A percentile compares a stretch with the other conserved stretches of the same genome.
These are phyloP conservation scores for Macrophomina pseudophaseolina DNA, from an alignment of 2,329 filamentous ascomycete genomes.

Conservation along the genomic window DNA sequence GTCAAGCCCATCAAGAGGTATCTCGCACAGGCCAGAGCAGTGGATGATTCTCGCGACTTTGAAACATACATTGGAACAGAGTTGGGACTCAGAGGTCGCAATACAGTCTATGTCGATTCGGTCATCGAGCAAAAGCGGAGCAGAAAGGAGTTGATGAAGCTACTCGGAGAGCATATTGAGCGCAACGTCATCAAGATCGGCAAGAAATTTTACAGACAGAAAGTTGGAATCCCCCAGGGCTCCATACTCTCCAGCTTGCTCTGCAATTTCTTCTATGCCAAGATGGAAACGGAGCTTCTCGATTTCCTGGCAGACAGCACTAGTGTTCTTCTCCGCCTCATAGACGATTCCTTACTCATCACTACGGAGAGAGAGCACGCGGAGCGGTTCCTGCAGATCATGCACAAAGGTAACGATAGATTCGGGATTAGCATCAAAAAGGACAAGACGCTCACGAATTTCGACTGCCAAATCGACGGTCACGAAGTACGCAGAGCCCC, in stretches of 20 bases:
- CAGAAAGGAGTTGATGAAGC: constrained; percentile 65
- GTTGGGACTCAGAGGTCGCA: constrained; percentile 47
- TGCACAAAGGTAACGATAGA: constrained; percentile 77
- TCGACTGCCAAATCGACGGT: constrained; percentile 63
- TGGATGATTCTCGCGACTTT: constrained; percentile 37
- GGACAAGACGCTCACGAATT: constrained; percentile 84
- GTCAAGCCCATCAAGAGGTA: constrained; percentile 46
- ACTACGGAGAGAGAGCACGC: constrained; percentile 73
- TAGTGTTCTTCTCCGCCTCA: constrained; percentile 76
- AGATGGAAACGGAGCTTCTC: constrained; percentile 75
- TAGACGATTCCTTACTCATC: constrained; percentile 93
- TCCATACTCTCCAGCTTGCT: constrained; percentile 84
- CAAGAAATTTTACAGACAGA: constrained; percentile 87
- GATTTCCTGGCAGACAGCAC: constrained; percentile 66
- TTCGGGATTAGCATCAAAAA: constrained; percentile 82
- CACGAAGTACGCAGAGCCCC: constrained; percentile 29
- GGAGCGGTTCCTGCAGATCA: constrained; percentile 72
- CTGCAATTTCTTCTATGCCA: constrained; percentile 95
- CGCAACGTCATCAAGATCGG: constrained; percentile 87
- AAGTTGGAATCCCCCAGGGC: constrained; percentile 88
- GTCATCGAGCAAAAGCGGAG: constrained; percentile 63
- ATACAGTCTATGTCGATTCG: constrained; percentile 79
- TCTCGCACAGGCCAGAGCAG: constrained; percentile 45
- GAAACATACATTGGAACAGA: constrained; percentile 21
- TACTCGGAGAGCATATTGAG: constrained; percentile 80